phyloP scores from a whole-genome alignment of 192 early-diverging fungal species.

The Chytriomyces sp. region DNA sequence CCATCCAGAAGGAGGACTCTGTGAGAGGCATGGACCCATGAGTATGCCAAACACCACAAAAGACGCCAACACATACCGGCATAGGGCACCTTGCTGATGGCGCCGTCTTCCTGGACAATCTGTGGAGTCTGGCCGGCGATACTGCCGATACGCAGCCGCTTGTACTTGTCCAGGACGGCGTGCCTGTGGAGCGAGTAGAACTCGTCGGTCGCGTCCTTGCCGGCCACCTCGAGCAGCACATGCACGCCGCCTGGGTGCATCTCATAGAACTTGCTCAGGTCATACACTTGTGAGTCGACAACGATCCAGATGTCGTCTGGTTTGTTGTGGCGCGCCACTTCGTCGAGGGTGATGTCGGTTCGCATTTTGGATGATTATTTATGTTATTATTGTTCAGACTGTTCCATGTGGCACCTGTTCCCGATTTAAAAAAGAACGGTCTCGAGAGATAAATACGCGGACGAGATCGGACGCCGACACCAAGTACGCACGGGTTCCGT shows the following conservation, averaged over 20 bases:
- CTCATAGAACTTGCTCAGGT: slow-evolving; percentile 38
- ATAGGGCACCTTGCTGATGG: slow-evolving; percentile 24
- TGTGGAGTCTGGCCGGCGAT: slow-evolving; percentile 46
- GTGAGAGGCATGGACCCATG: slow-evolving; percentile 26
- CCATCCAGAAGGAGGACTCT: slow-evolving; percentile 41
- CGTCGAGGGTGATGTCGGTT: slow-evolving; percentile 42
- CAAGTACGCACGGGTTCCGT: no score
- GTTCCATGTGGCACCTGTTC: no score
- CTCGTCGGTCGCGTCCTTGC: slow-evolving; percentile 50
- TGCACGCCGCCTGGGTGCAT: slow-evolving; percentile 53
- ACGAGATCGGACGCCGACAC: no score
- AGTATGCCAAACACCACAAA: not conserved
- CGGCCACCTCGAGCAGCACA: slow-evolving; percentile 45
- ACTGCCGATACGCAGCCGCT: slow-evolving; percentile 31
- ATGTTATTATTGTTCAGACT: no score
- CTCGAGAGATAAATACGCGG: no score
- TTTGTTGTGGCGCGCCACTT: slow-evolving; percentile 54
- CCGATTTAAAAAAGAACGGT: no score
- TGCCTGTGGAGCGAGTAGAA: slow-evolving; percentile 23
- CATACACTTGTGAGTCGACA: slow-evolving; percentile 41
- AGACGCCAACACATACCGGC: not conserved
- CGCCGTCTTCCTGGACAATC: slow-evolving; percentile 40
- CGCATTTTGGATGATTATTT: not conserved
- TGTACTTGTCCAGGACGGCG: slow-evolving; percentile 12
- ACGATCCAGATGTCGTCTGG: slow-evolving; percentile 44